Percentiles rank a stretch among this genome's conserved stretches.
phyloP scores from a whole-genome alignment of 108 stramenopile species.

The Cylindrotheca fusiformis region DNA sequence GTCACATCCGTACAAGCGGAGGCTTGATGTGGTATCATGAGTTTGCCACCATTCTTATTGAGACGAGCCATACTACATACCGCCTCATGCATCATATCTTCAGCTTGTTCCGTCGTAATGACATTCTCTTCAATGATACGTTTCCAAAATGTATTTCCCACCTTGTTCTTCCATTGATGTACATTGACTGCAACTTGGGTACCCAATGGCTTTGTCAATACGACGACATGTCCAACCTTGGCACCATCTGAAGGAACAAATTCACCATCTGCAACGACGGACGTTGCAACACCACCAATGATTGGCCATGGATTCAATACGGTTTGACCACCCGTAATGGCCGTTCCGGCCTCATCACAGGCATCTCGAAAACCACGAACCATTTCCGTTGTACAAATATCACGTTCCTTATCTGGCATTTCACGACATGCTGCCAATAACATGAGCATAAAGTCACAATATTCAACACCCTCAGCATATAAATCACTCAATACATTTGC shows the following conservation, averaged over 20 bases:
- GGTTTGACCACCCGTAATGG: conserved; percentile 85
- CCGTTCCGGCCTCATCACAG: conserved; percentile 64
- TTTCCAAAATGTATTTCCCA: conserved; percentile 33
- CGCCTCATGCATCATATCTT: conserved; percentile 81
- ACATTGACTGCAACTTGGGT: conserved; percentile 89
- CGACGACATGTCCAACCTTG: conserved; percentile 66
- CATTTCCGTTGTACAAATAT: conserved; percentile 80
- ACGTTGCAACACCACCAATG: conserved; percentile 84
- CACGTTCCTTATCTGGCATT: conserved; percentile 64
- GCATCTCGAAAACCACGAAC: conserved; percentile 81
- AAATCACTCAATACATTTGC: conserved; percentile 85
- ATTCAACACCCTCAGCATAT: conserved; percentile 79
- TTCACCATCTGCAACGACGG: conserved; percentile 63
- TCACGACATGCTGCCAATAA: conserved; percentile 72
- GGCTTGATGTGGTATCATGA: conserved; percentile 70
- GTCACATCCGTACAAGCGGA: conserved; percentile 84
- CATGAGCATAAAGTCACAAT: conserved; percentile 83
- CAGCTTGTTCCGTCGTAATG: conserved; percentile 37
- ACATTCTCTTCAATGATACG: conserved; percentile 33
- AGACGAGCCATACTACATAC: conserved; percentile 77
- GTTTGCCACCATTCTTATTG: conserved; percentile 55
- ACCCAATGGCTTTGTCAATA: conserved; percentile 83
- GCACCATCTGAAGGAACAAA: conserved; percentile 78
- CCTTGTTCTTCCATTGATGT: conserved; percentile 66
- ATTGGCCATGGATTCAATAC: conserved; percentile 89